These are phyloP conservation scores for Lolium perenne DNA, from an alignment of 176 grass and related monocot genomes.

Conservation along the genomic window DNA sequence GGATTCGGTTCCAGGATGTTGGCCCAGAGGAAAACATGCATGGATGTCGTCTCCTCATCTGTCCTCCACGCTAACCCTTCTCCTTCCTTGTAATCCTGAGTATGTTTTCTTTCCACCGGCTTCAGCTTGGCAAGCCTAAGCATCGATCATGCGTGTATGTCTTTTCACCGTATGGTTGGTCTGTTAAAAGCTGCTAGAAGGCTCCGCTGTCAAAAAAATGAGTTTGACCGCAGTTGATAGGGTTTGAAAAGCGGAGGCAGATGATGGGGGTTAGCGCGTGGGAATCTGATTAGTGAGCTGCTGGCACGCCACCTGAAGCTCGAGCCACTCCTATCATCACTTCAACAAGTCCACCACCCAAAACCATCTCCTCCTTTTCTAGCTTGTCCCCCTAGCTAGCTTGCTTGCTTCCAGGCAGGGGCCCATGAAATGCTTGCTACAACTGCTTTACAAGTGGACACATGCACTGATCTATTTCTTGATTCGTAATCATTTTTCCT, in stretches of 20 bases:
- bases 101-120: not conserved
- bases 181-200: constrained; percentile 15
- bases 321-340: constrained; percentile 72
- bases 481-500: too few species aligned
- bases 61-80: constrained; percentile 15
- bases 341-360: constrained; percentile 39
- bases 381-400: constrained; percentile 3
- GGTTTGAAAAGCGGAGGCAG: constrained; percentile 41
- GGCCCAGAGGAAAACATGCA: constrained; percentile 65
- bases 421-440: not conserved
- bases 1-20: constrained; percentile 43
- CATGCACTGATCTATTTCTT: not conserved
- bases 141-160: constrained; percentile 29
- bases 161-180: constrained; percentile 18
- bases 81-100: not conserved
- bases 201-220: constrained; percentile 1
- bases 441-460: not conserved
- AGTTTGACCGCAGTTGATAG: not conserved
- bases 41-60: constrained; percentile 50
- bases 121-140: not conserved
- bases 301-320: constrained; percentile 77
- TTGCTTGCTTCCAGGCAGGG: not conserved
- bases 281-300: constrained; percentile 80
- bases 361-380: not conserved
- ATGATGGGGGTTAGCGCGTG: constrained; percentile 81